Base-by-base conservation (phyloP, 352 stramenopile genomes). In the Globisporangium emineosum region DNA sequence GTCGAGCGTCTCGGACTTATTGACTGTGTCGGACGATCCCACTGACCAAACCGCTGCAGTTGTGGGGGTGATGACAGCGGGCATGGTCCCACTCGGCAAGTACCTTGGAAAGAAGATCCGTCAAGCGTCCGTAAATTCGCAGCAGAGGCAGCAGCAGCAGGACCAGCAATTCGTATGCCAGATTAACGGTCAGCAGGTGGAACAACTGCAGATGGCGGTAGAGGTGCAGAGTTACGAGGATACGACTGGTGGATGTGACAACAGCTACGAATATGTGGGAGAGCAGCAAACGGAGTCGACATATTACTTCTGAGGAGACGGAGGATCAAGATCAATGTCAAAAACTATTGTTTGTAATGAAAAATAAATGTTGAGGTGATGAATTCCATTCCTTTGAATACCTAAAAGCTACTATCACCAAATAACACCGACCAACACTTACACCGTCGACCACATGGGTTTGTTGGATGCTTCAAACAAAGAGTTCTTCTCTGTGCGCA, bases 381-480 rank as follows among this genome's bases (percentile, higher is more conserved):
- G 43, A 51, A 37, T 37, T 37, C 9, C 32, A 37, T 37, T 37
- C 32, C 32, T 37, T 37, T 10, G n/a, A n/a, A n/a, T 45, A 45
- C 37, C 47, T 32, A 17, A n/a, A 32, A 13, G 47, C 23, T 42
- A 21, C 10, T 25, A 40, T 8, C 17, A 5, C 10, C 17, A 15
- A 21, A 47, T 8, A 17, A 47, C n/a, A 42, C 3, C 4, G 40
- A 21, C 5, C 40, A 23, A n/a, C 12, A 13, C 9, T 51, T 60
- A 86, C 23, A 86, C 77, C 1, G 75, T 86, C 13, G 77, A 82
- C 77, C 73, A 82, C 71, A 84, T 75, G 2, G 76, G 73, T 60
- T 82, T 84, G 65, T 66, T 84, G 40, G 71, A 65, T 10, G 68
- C 60, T 40, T 80, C 73, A 29, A 79, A 76, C 15, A 77, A 58